These are phyloP conservation scores for Colletotrichum karsti DNA, from an alignment of 2,329 filamentous ascomycete species.

Conservation along the genomic window DNA sequence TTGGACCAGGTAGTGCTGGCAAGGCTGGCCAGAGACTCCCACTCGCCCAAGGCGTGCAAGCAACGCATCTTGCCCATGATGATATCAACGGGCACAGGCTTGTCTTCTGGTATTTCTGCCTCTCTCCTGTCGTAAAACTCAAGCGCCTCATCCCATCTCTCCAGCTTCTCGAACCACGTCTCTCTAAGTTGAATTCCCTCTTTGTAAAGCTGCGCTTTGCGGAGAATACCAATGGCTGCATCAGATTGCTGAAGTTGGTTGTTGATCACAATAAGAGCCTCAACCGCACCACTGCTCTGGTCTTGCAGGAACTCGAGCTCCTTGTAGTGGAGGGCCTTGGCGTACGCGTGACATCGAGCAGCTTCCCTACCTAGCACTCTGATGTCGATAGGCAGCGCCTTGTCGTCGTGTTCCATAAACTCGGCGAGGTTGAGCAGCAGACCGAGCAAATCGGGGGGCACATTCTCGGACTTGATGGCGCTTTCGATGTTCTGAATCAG, in stretches of 20 bases:
- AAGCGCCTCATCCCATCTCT: conserved; percentile 97
- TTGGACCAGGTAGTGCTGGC: conserved; percentile 95
- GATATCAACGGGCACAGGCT: conserved; percentile 81
- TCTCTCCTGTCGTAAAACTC: conserved; percentile 92
- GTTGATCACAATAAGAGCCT: conserved; percentile 98
- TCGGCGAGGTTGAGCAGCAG: conserved; percentile 95
- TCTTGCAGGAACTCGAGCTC: conserved; percentile 98
- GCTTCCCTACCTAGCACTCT: conserved; percentile 93
- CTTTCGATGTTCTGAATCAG: conserved; percentile 95
- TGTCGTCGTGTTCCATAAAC: conserved; percentile 99
- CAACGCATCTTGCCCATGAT: conserved; percentile 99
- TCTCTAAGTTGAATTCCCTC: conserved; percentile 94
- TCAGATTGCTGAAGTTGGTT: conserved; percentile 99
- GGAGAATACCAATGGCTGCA: conserved; percentile 95
- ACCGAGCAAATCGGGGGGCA: conserved; percentile 94
- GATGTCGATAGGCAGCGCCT: conserved; percentile 97
- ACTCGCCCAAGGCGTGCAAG: conserved; percentile 95
- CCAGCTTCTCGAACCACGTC: conserved; percentile 98
- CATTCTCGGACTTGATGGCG: conserved; percentile 93
- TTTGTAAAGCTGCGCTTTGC: conserved; percentile 94
- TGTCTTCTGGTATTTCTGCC: conserved; percentile 66
- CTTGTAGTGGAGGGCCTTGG: conserved; percentile 98
- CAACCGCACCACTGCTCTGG: conserved; percentile 93
- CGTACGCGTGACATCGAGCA: conserved; percentile 95
- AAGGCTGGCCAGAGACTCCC: conserved; percentile 89